phyloP scores from a whole-genome alignment of 352 stramenopile genomes.

The Pythium graminicola region DNA sequence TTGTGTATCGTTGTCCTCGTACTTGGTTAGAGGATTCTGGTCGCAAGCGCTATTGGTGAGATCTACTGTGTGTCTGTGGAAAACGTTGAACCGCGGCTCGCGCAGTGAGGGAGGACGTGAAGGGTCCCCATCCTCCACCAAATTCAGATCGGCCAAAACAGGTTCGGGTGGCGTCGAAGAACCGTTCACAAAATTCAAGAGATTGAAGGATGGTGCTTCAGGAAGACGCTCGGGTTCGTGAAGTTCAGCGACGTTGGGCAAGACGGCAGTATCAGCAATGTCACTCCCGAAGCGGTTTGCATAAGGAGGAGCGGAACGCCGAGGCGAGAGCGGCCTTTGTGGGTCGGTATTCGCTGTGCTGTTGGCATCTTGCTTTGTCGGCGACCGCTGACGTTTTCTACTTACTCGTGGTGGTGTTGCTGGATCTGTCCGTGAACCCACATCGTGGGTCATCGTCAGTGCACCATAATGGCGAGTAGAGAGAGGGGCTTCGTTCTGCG shows the following conservation, averaged over 20 bases:
- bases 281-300: too few relatives aligned
- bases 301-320: not conserved
- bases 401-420: not conserved
- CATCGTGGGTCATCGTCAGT: not conserved
- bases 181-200: conserved; percentile 11
- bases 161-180: not conserved
- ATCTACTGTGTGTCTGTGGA: conserved; percentile 3
- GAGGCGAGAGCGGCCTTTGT: not conserved
- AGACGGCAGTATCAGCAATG: not conserved
- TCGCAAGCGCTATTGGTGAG: conserved; percentile 14
- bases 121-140: not conserved
- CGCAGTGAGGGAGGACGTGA: too few relatives aligned
- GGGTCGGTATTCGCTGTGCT: not conserved
- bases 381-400: not conserved
- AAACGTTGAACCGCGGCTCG: conserved; percentile 1
- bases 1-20: conserved; percentile 12
- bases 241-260: not conserved
- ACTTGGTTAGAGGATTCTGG: not conserved
- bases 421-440: not conserved
- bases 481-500: not conserved
- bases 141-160: not conserved
- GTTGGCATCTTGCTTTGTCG: not conserved
- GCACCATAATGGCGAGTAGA: not conserved
- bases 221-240: conserved; percentile 1
- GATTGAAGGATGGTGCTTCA: conserved; percentile 17